Evolutionary conservation across 179 eudicot genomes (phyloP), one percentile per base, ranked within the genome.

Genomic region (Beta lomatogona): DNA sequence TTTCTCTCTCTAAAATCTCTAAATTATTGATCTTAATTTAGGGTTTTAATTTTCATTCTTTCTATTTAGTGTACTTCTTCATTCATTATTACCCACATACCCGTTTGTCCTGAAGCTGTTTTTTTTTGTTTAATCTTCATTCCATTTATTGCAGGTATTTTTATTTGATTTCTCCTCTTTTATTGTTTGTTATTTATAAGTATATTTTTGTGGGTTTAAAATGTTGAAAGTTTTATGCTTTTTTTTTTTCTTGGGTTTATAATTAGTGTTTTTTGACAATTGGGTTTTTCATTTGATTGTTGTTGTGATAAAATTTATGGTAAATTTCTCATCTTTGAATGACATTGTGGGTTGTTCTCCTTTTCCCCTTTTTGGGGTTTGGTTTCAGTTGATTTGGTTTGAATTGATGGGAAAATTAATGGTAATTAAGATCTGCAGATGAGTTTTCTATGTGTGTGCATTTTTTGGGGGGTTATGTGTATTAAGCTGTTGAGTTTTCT

Each of bases 381-480:
- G 54, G 14, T 36, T 9, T 22, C 64, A 18, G 9, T 77, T 67
- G 18, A 18, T 57, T 60, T 80, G 4, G 21, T 10, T 55, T 67
- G 16, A 4, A 3, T 69, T 36, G 63, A 21, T 79, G 65, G 74
- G 25, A 18, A 65, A 28, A 14, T n/a, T 21, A 10, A 36, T 64
- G 60, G n/a, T 76, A 9, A 76, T 58, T 60, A 77, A 73, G 88
- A 86, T 86, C 86, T 86, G 80, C 52, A 58, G 16, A 64, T 77
- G 73, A 59, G 48, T 18, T 73, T 55, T 8, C 0, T 44, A 0
- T 73, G 31, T 18, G 1, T 45, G 57, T 65, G 25, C 65, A 50
- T 54, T 70, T 50, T 48, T 69, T 57, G 48, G 45, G 71, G 15
- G 22, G 6, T 52, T 67, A 28, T 19, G 16, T 69, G 67, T 57